These are phyloP conservation scores for Fragaria iinumae DNA, from an alignment of 306 rosid species.

Conservation along the genomic window DNA sequence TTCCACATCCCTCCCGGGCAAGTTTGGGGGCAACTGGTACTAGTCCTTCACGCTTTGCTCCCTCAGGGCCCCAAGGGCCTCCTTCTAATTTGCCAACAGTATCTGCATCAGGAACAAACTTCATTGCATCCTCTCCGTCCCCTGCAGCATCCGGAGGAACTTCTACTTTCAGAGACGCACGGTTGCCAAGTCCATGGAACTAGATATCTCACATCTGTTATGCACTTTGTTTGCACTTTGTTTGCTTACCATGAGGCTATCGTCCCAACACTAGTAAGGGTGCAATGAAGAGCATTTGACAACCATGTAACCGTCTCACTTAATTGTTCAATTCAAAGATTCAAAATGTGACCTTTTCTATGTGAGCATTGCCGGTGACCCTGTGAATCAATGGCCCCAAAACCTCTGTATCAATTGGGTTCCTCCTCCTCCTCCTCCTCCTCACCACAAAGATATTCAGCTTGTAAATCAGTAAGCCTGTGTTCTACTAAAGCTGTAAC, in stretches of 20 bases:
- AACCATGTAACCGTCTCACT: background rate
- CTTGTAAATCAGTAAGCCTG: constrained; percentile 5
- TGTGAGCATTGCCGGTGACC: background rate
- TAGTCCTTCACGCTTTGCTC: constrained; percentile 84
- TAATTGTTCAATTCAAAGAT: background rate
- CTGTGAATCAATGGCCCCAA: background rate
- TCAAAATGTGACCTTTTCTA: background rate
- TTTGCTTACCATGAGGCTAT: constrained; percentile 8
- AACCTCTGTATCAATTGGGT: background rate
- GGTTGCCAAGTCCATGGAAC: constrained; percentile 93
- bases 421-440: background rate
- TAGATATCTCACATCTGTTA: constrained; percentile 28
- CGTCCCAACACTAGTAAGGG: constrained; percentile 2
- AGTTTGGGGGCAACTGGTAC: constrained; percentile 48
- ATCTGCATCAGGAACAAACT: constrained; percentile 73
- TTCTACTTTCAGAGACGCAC: constrained; percentile 75
- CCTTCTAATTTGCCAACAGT: constrained; percentile 58
- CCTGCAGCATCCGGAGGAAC: constrained; percentile 93
- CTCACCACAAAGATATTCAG: background rate
- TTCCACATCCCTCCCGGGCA: constrained; percentile 66
- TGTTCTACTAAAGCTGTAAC: background rate
- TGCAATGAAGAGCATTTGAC: constrained; percentile 10
- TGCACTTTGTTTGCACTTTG: constrained; percentile 19
- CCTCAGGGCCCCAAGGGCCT: constrained; percentile 56
- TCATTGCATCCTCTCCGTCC: constrained; percentile 83